phyloP scores from a whole-genome alignment of 768 basidiomycete genomes.

The Austroboletus eburneus region DNA sequence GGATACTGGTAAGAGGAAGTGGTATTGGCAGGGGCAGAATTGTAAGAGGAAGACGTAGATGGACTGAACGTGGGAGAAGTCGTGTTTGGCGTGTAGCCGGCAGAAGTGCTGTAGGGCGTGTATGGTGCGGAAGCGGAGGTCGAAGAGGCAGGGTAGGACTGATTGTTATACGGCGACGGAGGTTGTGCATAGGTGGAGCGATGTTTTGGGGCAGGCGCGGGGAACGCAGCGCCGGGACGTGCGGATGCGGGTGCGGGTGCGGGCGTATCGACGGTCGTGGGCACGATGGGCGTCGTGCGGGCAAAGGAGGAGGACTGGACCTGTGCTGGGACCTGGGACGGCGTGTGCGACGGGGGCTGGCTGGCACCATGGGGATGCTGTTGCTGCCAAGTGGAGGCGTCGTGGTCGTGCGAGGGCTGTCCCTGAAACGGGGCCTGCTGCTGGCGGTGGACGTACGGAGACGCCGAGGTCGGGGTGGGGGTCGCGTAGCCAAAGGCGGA shows the following conservation, averaged over 20 bases:
- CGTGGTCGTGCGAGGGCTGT: slow-evolving; percentile 20
- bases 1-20: slow-evolving; percentile 16
- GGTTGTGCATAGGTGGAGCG: slow-evolving; percentile 18
- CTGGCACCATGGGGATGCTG: slow-evolving; percentile 17
- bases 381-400: slow-evolving; percentile 21
- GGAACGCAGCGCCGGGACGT: slow-evolving; percentile 11
- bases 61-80: slow-evolving; percentile 24
- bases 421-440: slow-evolving; percentile 13
- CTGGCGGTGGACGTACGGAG: slow-evolving; percentile 22
- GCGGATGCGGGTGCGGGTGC: slow-evolving; percentile 1
- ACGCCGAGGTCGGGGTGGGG: slow-evolving; percentile 18
- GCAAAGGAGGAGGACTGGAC: slow-evolving; percentile 16
- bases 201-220: slow-evolving; percentile 19
- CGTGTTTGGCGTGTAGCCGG: slow-evolving; percentile 16
- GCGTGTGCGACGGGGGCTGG: slow-evolving; percentile 11
- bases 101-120: slow-evolving; percentile 18
- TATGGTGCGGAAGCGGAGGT: slow-evolving; percentile 16
- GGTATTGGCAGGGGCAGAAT: slow-evolving; percentile 8
- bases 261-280: slow-evolving; percentile 26
- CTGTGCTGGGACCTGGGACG: slow-evolving; percentile 19
- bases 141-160: slow-evolving; percentile 17
- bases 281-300: slow-evolving; percentile 27
- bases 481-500: slow-evolving; percentile 21
- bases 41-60: slow-evolving; percentile 19
- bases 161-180: slow-evolving; percentile 19